A percentile compares a stretch with the other conserved stretches of the same genome.
Evolutionary conservation across 2,329 filamentous ascomycete genomes (phyloP).

Genomic region (Mycosphaerella sp.): DNA sequence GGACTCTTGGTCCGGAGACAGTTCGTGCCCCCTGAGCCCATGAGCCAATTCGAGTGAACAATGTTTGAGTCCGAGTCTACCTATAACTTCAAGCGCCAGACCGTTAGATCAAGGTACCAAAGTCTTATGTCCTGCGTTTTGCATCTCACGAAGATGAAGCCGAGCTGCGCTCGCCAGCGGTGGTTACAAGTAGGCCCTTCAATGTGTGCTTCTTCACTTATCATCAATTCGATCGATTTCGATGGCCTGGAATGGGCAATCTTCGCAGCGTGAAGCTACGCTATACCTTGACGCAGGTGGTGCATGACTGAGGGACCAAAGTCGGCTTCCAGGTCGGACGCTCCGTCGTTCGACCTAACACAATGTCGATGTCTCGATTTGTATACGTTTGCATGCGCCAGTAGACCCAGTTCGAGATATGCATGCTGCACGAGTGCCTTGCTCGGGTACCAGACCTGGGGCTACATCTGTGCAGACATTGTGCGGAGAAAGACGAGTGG

Average conservation of each 20-base stretch:
- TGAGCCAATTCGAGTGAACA: conserved; percentile 32
- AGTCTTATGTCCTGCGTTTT: too few species aligned
- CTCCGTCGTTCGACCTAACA: neutral
- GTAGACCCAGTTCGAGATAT: conserved; percentile 4
- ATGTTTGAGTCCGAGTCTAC: neutral
- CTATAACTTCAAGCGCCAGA: conserved; percentile 6
- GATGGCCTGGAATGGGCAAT: conserved; percentile 11
- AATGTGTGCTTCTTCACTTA: conserved; percentile 18
- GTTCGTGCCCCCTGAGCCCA: conserved; percentile 40
- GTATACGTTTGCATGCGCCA: conserved; percentile 9
- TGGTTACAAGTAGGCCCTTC: neutral
- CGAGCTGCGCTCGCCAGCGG: neutral
- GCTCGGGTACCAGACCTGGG: conserved; percentile 5
- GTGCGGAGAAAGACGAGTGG: conserved; percentile 4
- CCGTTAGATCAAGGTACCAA: neutral
- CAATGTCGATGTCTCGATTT: conserved; percentile 9
- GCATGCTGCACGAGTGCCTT: conserved; percentile 7
- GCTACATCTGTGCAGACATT: conserved; percentile 8
- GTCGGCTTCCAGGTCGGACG: neutral
- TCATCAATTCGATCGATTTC: conserved; percentile 13
- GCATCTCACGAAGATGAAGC: too few species aligned
- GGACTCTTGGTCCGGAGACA: conserved; percentile 39
- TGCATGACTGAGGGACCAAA: conserved; percentile 3
- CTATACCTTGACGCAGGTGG: conserved; percentile 6
- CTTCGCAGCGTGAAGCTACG: conserved; percentile 8